Evolutionary conservation across 441 rosid species (phyloP).

Genomic region (Populus tomentosa): DNA sequence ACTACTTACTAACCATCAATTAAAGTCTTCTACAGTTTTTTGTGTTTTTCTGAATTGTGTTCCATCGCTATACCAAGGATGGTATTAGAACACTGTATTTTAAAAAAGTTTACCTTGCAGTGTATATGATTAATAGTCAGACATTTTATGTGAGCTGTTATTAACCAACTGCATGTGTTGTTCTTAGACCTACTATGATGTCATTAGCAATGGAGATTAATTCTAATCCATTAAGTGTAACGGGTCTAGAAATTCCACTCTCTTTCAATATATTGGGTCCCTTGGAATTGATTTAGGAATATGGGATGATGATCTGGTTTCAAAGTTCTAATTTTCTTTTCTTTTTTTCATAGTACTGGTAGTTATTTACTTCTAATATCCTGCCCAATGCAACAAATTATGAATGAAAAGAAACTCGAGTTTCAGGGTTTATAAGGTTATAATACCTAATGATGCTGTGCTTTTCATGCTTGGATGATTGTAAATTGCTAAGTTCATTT

Average conservation of each 20-base stretch:
- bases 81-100: neutral
- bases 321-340: neutral
- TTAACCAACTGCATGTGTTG: neutral
- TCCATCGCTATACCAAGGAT: neutral
- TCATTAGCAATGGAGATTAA: neutral
- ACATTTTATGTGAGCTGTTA: neutral
- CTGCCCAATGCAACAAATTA: neutral
- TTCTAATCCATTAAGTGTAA: neutral
- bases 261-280: neutral
- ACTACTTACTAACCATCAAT: neutral
- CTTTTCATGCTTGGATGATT: neutral
- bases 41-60: neutral
- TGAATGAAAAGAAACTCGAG: neutral
- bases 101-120: neutral
- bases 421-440: neutral
- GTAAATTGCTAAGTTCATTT: neutral
- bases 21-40: neutral
- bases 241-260: neutral
- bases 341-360: neutral
- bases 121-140: neutral
- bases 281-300: neutral
- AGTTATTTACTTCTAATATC: neutral
- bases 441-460: neutral
- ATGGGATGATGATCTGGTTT: neutral
- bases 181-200: neutral